These are phyloP conservation scores for Agrocybe praecox DNA, from an alignment of 768 basidiomycete genomes.

Conservation along the genomic window DNA sequence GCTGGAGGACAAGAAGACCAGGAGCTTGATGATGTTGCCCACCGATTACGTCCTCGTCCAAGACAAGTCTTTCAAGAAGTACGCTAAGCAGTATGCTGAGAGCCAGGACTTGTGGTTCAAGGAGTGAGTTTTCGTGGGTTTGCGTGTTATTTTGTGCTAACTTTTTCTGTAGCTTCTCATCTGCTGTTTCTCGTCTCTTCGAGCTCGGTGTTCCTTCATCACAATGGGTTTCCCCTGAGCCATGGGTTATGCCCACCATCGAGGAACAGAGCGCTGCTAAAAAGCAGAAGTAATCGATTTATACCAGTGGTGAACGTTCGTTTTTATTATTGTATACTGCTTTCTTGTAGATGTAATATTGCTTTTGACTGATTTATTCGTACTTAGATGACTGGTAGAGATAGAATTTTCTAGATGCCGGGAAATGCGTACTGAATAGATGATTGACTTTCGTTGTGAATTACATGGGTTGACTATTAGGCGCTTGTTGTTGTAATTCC, in stretches of 20 bases:
- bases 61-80: slow-evolving; percentile 94
- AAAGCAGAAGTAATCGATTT: slow-evolving; percentile 12
- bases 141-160: slow-evolving; percentile 3
- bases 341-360: not conserved
- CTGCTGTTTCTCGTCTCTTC: slow-evolving; percentile 74
- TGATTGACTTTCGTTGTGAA: no score
- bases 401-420: not conserved
- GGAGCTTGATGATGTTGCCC: slow-evolving; percentile 93
- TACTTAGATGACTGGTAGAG: not conserved
- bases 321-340: not conserved
- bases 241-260: slow-evolving; percentile 71
- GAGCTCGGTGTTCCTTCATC: slow-evolving; percentile 90
- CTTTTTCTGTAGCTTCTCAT: slow-evolving; percentile 67
- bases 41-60: slow-evolving; percentile 88
- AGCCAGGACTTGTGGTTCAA: slow-evolving; percentile 89
- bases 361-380: not conserved
- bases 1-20: slow-evolving; percentile 89
- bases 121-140: slow-evolving; percentile 58
- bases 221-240: slow-evolving; percentile 75
- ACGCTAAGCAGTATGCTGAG: slow-evolving; percentile 84
- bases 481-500: no score
- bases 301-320: not conserved
- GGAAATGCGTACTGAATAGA: not conserved
- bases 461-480: no score
- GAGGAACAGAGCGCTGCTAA: slow-evolving; percentile 41